Conservation (phyloP, 306 rosid species). For the Mimosa bimucronata region DNA sequence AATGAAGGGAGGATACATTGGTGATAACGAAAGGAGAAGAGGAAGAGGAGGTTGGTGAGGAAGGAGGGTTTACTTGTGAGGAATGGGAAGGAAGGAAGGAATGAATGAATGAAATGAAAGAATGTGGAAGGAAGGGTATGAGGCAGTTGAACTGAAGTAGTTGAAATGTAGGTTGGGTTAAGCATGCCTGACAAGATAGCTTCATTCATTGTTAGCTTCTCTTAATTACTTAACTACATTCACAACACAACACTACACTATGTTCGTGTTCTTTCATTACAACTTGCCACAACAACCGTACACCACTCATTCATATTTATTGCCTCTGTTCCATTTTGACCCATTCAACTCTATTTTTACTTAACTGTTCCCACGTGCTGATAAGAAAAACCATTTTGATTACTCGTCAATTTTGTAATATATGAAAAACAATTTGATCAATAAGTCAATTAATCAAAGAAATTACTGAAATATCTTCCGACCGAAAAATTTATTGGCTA, state of each 20-base stretch:
- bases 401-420: neutral
- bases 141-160: constrained; percentile 59
- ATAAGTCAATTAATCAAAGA: too few relatives aligned
- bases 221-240: neutral
- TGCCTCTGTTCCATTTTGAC: neutral
- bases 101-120: neutral
- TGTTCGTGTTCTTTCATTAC: neutral
- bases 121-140: neutral
- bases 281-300: neutral
- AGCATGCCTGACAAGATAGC: constrained; percentile 40
- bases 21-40: constrained; percentile 41
- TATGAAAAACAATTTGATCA: too few relatives aligned
- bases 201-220: neutral
- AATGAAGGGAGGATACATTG: constrained; percentile 27
- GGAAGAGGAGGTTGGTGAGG: constrained; percentile 6
- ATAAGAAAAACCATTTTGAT: too few relatives aligned
- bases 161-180: constrained; percentile 56
- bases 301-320: neutral
- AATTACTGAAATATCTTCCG: too few relatives aligned
- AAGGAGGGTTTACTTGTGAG: constrained; percentile 36
- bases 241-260: neutral
- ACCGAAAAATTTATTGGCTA: too few relatives aligned
- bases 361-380: neutral
- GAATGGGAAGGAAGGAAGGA: constrained; percentile 7
- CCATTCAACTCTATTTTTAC: neutral